Evolutionary conservation across 116 monocot species (phyloP), one percentile per base, ranked within the genome.

Genomic region (Phalaenopsis hybrid): DNA sequence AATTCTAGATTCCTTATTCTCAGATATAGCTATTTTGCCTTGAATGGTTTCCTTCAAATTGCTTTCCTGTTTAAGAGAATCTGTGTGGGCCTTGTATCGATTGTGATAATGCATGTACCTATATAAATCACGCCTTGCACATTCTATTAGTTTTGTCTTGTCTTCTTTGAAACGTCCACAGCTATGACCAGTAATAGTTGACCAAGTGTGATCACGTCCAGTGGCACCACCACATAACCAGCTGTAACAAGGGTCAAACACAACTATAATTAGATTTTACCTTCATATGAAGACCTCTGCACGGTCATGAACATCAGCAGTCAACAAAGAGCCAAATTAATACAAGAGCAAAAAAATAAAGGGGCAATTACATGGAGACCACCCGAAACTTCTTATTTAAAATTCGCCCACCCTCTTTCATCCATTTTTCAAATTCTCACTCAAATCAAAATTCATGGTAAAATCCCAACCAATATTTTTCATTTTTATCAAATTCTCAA

Each of bases 141-240:
- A 80, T 73, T 88, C 88, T 52, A 83, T 86, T 51, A 45, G 58
- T 76, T 86, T 88, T 58, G 67, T 52, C 44, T 83, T 81, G 44
- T 88, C 84, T 52, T 86, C 88, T 75, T 85, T 88, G 81, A 86
- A 88, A n/a, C 88, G 88, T 3, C 88, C 88, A 59, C 88, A 88
- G 69, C 88, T 88, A 70, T 88, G 88, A 45, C 86, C 86, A 76
- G 81, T 76, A 69, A 88, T 88, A 41, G 75, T 83, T 44, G 85
- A 81, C 88, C 88, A 88, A 69, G 88, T 88, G 69, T 88, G 88
- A 34, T 88, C 86, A 83, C 86, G 68, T 23, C 88, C 88, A 3
- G 88, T 88, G 59, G 88, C 88, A 76, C 81, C 88, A 41, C 88
- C 88, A 79, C 88, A 88, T 68, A 88, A 59, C 88, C 88, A 88